phyloP scores from a whole-genome alignment of 2,329 filamentous ascomycete genomes.

The Xylariaceae sp. region DNA sequence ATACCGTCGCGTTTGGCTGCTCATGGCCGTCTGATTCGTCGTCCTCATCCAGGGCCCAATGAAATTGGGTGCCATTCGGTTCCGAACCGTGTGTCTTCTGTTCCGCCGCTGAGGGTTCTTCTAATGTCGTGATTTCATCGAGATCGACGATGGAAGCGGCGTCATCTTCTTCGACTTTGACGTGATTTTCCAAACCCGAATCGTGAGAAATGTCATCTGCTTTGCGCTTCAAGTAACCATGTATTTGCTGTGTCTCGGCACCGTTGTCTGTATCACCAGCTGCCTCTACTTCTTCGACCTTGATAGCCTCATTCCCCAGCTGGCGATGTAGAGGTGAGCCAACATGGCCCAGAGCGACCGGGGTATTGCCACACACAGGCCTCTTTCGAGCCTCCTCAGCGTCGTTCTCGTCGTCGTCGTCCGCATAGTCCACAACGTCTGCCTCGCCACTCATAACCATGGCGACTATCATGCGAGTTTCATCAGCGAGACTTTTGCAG shows the following conservation, averaged over 20 bases:
- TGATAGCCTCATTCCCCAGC: constrained; percentile 9
- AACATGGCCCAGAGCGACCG: no score
- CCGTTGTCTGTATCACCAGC: constrained; percentile 13
- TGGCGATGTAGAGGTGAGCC: background rate
- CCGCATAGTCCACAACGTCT: constrained; percentile 41
- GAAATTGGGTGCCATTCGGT: constrained; percentile 22
- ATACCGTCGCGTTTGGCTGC: constrained; percentile 1
- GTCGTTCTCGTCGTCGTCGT: constrained; percentile 24
- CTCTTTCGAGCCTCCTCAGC: no score
- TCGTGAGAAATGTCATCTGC: constrained; percentile 9
- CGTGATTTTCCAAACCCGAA: constrained; percentile 12
- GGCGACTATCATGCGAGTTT: constrained; percentile 66
- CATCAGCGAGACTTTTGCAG: constrained; percentile 75
- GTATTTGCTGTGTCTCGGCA: constrained; percentile 1
- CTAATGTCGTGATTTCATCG: constrained; percentile 6
- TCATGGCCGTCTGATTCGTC: constrained; percentile 23
- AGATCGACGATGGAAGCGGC: constrained; percentile 5
- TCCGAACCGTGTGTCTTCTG: background rate
- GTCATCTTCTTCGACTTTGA: constrained; percentile 23
- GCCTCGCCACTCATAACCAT: constrained; percentile 59
- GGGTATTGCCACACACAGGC: no score
- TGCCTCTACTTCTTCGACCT: constrained; percentile 11
- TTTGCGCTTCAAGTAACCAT: constrained; percentile 21
- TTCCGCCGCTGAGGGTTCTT: constrained; percentile 1
- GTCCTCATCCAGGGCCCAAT: constrained; percentile 30